Base-by-base conservation (phyloP, 1,284 basidiomycete species). In the Exobasidium cylindrosporum region DNA sequence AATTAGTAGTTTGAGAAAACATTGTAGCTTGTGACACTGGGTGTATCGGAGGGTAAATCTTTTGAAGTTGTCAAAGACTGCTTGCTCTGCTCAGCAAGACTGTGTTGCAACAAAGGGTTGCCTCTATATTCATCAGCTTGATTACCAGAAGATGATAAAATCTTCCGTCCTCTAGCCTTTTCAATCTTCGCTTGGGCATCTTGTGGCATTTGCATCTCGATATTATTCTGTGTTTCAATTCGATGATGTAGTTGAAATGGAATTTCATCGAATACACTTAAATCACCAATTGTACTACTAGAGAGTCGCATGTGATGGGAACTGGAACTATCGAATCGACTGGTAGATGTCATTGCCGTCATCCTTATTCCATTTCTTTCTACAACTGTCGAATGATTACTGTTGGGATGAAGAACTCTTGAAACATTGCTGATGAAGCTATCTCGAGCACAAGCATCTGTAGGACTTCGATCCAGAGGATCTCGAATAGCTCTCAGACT, bases 261-360 rank as follows among this genome's bases (percentile, higher is more conserved):
- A 45, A 45, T 45, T 11, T 45, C 43, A 45, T 45, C 43, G 43
- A 45, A 45, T 17, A 45, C 43, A 11, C 43, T 45, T 23, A 45
- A 45, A 2, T 23, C 43, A 2, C 43, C 43, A 45, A 45, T 45
- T 17, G 17, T 45, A 17, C 17, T 23, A 14, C 17, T 23, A 17
- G 43, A 45, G 17, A 17, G 43, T 17, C 43, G 43, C n/a, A n/a
- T n/a, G n/a, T n/a, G n/a, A n/a, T n/a, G n/a, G n/a, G n/a, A n/a
- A n/a, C n/a, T n/a, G n/a, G n/a, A n/a, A n/a, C n/a, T n/a, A n/a
- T n/a, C n/a, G n/a, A n/a, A n/a, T n/a, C n/a, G n/a, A n/a, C n/a
- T n/a, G n/a, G n/a, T n/a, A n/a, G n/a, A n/a, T n/a, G n/a, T n/a
- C n/a, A n/a, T n/a, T n/a, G n/a, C n/a, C n/a, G n/a, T n/a, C n/a